These are phyloP conservation scores for Thozetella sp. DNA, from an alignment of 495 filamentous ascomycete genomes.

Conservation along the genomic window DNA sequence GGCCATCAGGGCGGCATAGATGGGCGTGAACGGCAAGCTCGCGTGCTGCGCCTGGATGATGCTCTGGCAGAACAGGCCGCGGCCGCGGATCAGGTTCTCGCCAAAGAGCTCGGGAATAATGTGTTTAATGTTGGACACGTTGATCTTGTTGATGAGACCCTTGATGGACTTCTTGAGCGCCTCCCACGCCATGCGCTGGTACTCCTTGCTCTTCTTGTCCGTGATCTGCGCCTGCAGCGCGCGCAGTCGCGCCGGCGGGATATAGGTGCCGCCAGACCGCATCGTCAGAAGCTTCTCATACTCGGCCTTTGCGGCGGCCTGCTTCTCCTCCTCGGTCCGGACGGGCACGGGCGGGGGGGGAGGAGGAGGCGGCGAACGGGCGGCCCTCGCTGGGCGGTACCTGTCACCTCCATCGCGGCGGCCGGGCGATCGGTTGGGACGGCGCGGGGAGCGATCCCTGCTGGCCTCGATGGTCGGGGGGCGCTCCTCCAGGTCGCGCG, in stretches of 20 bases:
- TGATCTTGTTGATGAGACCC: constrained; percentile 98
- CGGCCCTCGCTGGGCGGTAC: constrained; percentile 36
- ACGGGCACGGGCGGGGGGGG: constrained; percentile 53
- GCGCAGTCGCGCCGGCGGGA: constrained; percentile 87
- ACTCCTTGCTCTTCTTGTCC: constrained; percentile 94
- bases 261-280: constrained; percentile 93
- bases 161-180: constrained; percentile 99
- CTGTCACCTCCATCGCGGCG: constrained; percentile 41
- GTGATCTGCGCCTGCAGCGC: constrained; percentile 96
- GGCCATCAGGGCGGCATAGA: constrained; percentile 91
- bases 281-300: constrained; percentile 88
- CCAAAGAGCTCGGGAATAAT: constrained; percentile 94
- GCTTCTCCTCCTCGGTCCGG: constrained; percentile 82
- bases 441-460: neutral
- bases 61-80: constrained; percentile 89
- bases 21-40: constrained; percentile 94
- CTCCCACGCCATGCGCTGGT: constrained; percentile 99
- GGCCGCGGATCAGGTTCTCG: constrained; percentile 89
- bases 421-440: constrained; percentile 8
- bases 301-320: constrained; percentile 77
- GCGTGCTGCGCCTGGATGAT: constrained; percentile 98
- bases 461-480: constrained; percentile 7
- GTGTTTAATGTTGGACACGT: constrained; percentile 94
- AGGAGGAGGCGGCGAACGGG: constrained; percentile 48
- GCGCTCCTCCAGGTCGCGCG: constrained; percentile 15